Evolutionary conservation across 768 basidiomycete genomes (phyloP), one percentile per base, ranked within the genome.

Genomic region (Solioccasus polychromus): DNA sequence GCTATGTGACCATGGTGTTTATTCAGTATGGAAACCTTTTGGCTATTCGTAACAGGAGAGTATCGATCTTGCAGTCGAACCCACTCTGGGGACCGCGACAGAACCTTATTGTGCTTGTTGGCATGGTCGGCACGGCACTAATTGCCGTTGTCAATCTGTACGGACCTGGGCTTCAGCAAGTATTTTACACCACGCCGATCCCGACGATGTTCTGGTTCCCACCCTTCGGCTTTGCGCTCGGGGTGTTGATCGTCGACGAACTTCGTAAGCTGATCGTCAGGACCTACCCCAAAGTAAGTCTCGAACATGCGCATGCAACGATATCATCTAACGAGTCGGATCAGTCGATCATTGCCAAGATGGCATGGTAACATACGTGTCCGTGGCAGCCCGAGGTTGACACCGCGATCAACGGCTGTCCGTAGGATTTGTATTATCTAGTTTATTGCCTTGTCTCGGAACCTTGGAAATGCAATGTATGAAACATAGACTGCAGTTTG

Each of bases 1-100:
- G 73, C 51, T 75, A 75, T 45, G 69, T 75, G 42, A 71, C 75
- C 15, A 67, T 77, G 55, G 76, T 77, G 32, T 67, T 75, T 47
- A 56, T 75, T 15, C 73, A 75, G 47, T 75, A 67, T 32, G 72
- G 73, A 4, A 64, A 45, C 26, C 60, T 75, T 15, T 71, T 75
- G 14, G 59, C 73, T 9, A 67, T 70, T 18, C 71, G 74, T 3
- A 75, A 74, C 57, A 62, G 73, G 43, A 68, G 73, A 39, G 63
- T 75, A 0, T 75, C 73, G 1, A 56, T 75, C 7, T 44, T 75
- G 30, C 59, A 68, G 14, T 71, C 72, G 23, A 73, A 74, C 38
- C 73, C 73, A 0, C 59, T 75, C 24, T 72, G 76, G 69, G 73
- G 73, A 10, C 73, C 73, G 7, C 70, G 74, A 29, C 62, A 52